Evolutionary conservation across 2,329 filamentous ascomycete species (phyloP).

Genomic region (Tetracladium maxilliforme): DNA sequence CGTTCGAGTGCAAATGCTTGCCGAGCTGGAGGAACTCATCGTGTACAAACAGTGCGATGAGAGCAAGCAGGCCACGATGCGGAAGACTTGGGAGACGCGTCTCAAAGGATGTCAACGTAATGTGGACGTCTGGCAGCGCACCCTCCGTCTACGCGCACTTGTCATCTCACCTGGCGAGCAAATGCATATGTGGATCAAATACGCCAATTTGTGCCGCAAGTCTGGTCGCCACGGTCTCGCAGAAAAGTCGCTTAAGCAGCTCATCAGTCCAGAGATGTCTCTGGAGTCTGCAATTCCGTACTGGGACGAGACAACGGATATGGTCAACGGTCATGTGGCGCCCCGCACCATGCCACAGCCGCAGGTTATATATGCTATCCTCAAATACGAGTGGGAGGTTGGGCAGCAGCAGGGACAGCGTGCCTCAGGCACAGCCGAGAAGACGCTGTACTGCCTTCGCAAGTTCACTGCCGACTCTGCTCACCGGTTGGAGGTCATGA

Average conservation of each 20-base stretch:
- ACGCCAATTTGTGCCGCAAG: conserved; percentile 94
- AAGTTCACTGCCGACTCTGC: no score
- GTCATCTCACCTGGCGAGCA: conserved; percentile 89
- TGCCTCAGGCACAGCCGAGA: no score
- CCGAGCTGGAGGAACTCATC: conserved; percentile 95
- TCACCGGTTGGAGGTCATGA: conserved; percentile 35
- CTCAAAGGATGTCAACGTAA: conserved; percentile 92
- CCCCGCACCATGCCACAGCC: conserved; percentile 44
- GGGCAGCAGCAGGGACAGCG: conserved; percentile 40
- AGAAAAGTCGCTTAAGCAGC: conserved; percentile 82
- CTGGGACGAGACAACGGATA: no score
- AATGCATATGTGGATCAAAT: conserved; percentile 99
- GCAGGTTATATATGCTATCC: conserved; percentile 86
- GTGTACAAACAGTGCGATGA: conserved; percentile 80
- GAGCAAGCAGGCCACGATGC: conserved; percentile 84
- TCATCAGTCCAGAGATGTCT: conserved; percentile 60
- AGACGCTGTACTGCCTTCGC: no score
- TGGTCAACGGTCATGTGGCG: no score
- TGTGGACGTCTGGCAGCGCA: conserved; percentile 95
- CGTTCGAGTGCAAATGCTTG: conserved; percentile 96
- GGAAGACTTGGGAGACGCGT: conserved; percentile 88
- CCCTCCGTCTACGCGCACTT: conserved; percentile 85
- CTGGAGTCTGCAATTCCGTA: conserved; percentile 46
- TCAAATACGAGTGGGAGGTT: conserved; percentile 93
- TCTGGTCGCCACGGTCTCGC: conserved; percentile 87